These are phyloP conservation scores for Pseudophaeomoniella oleicola DNA, from an alignment of 2,329 filamentous ascomycete species.

Conservation along the genomic window DNA sequence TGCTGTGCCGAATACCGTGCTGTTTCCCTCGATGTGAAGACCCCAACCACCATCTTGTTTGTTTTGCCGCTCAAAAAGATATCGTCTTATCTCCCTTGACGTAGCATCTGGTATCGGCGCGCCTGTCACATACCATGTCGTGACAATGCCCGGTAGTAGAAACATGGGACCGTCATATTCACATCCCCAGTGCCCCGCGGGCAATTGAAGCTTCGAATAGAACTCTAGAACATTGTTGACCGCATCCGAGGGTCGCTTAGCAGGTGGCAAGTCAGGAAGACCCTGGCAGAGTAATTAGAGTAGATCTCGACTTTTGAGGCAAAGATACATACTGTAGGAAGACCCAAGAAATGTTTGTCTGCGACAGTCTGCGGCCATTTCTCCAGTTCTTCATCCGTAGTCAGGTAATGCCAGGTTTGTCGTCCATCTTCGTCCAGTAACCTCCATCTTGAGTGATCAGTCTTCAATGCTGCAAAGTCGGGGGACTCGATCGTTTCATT, in stretches of 20 bases:
- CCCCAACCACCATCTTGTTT: conserved; percentile 94
- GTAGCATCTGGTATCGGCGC: conserved; percentile 70
- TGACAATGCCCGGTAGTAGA: conserved; percentile 69
- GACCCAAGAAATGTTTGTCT: conserved; percentile 78
- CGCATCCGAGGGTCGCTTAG: conserved; percentile 60
- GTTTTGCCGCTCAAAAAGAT: conserved; percentile 72
- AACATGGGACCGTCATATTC: conserved; percentile 99
- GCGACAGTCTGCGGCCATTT: conserved; percentile 74
- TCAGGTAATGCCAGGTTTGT: conserved; percentile 88
- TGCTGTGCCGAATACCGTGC: conserved; percentile 74
- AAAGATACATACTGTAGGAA: conserved; percentile 50
- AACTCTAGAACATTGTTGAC: conserved; percentile 74
- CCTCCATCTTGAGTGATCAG: conserved; percentile 73
- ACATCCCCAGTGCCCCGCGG: conserved; percentile 86
- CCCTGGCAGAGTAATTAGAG: background rate
- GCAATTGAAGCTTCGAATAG: conserved; percentile 78
- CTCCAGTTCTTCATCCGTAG: conserved; percentile 52
- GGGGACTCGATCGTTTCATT: too few species aligned
- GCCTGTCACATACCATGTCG: conserved; percentile 78
- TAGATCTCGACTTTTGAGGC: conserved; percentile 2
- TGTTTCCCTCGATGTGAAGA: conserved; percentile 85
- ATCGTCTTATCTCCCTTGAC: conserved; percentile 80
- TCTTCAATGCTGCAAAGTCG: too few species aligned
- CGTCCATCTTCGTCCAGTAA: conserved; percentile 67
- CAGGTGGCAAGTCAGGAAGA: conserved; percentile 40